Conservation (phyloP, 176 grass and related monocot genomes). For the Carex scoparia region DNA sequence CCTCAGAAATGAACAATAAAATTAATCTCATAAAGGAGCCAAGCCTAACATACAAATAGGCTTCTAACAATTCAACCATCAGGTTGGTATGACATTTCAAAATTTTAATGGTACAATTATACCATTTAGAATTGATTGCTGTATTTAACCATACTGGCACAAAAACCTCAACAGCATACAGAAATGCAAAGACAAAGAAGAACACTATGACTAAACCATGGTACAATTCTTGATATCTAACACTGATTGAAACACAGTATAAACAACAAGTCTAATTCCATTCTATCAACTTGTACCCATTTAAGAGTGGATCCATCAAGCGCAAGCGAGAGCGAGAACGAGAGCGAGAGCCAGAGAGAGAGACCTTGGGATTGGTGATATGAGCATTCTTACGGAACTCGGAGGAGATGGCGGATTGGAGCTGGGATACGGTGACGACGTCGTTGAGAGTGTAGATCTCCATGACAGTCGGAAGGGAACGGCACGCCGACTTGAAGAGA, state of each 20-base stretch:
- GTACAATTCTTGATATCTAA: neutral
- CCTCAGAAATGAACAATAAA: neutral
- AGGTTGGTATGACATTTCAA: neutral
- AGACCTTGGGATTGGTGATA: constrained; percentile 65
- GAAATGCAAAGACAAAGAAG: neutral
- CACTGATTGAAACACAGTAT: neutral
- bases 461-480: constrained; percentile 71
- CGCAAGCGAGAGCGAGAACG: neutral
- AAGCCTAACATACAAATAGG: neutral
- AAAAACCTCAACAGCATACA: neutral
- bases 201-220: neutral
- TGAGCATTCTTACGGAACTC: constrained; percentile 67
- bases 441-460: constrained; percentile 90
- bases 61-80: neutral
- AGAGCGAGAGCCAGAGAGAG: neutral
- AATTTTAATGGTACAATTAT: neutral
- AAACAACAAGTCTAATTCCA: neutral
- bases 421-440: constrained; percentile 67
- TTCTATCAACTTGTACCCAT: neutral
- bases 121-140: neutral
- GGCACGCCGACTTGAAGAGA: constrained; percentile 90
- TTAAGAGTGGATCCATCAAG: neutral
- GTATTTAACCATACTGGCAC: neutral
- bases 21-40: neutral
- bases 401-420: constrained; percentile 64